Evolutionary conservation across 345 rosid species (phyloP).

Genomic region (Pistacia atlantica): DNA sequence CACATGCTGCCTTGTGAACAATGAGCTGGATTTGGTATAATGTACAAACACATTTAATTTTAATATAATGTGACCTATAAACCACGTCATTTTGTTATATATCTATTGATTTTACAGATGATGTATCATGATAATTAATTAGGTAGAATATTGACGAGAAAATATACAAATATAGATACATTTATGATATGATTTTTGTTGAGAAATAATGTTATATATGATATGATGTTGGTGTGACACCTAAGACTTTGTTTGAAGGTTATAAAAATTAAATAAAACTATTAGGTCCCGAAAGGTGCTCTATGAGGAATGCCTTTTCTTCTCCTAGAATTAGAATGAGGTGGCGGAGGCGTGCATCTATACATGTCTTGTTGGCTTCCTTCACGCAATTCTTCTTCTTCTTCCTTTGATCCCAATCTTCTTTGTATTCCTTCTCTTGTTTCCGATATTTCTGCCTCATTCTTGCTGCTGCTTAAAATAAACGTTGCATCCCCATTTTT

Average conservation of each 20-base stretch:
- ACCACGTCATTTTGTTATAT: no score
- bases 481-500: slow-evolving; percentile 33
- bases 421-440: slow-evolving; percentile 28
- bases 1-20: slow-evolving; percentile 11
- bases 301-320: slow-evolving; percentile 51
- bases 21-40: slow-evolving; percentile 26
- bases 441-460: slow-evolving; percentile 19
- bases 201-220: no score
- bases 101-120: no score
- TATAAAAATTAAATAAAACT: background rate
- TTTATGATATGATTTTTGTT: no score
- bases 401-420: slow-evolving; percentile 34
- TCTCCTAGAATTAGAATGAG: slow-evolving; percentile 37
- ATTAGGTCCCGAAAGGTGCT: slow-evolving; percentile 41
- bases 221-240: no score
- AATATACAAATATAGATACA: no score
- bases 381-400: slow-evolving; percentile 41
- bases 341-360: slow-evolving; percentile 23
- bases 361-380: slow-evolving; percentile 31
- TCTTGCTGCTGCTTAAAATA: slow-evolving; percentile 19
- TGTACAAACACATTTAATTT: background rate
- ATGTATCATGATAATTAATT: background rate
- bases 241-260: no score
- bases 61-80: no score
- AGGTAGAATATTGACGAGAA: background rate